These are phyloP conservation scores for Alternaria arborescens DNA, from an alignment of 2,329 filamentous ascomycete genomes.

Conservation along the genomic window DNA sequence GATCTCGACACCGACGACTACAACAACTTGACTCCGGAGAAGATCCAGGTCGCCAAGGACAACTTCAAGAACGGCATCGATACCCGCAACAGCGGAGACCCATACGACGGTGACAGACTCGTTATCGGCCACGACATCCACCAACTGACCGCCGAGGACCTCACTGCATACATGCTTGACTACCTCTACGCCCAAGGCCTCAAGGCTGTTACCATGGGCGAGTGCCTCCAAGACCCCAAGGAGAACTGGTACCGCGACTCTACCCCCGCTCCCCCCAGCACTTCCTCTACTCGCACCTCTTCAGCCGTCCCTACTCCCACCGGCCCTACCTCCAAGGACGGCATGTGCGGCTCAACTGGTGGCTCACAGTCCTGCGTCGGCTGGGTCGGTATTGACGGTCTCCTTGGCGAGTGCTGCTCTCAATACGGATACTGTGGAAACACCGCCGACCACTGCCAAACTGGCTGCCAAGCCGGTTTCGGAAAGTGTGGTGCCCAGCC, in stretches of 20 bases:
- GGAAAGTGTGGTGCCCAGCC: conserved; percentile 21
- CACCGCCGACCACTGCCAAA: conserved; percentile 33
- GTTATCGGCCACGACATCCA: conserved; percentile 63
- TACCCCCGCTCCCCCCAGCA: conserved; percentile 46
- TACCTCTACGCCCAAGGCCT: conserved; percentile 50
- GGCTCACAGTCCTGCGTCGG: conserved; percentile 30
- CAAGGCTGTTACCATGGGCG: conserved; percentile 58
- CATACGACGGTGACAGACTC: conserved; percentile 52
- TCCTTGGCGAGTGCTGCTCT: conserved; percentile 55
- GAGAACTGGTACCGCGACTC: conserved; percentile 60
- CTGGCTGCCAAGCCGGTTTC: conserved; percentile 32
- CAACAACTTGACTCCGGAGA: conserved; percentile 38
- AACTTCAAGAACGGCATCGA: conserved; percentile 55
- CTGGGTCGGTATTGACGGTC: conserved; percentile 32
- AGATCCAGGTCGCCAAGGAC: conserved; percentile 46
- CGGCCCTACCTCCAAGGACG: conserved; percentile 30
- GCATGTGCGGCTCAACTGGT: conserved; percentile 29
- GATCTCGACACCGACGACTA: conserved; percentile 66
- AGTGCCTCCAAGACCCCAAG: conserved; percentile 56
- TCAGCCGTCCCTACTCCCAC: conserved; percentile 32
- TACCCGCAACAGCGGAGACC: conserved; percentile 14
- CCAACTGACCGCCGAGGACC: conserved; percentile 54
- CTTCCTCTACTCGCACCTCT: conserved; percentile 24
- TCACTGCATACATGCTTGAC: conserved; percentile 57
- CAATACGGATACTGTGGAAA: conserved; percentile 51